Base-by-base conservation (phyloP, 2,329 filamentous ascomycete species). In the Hypoxylon sp. region DNA sequence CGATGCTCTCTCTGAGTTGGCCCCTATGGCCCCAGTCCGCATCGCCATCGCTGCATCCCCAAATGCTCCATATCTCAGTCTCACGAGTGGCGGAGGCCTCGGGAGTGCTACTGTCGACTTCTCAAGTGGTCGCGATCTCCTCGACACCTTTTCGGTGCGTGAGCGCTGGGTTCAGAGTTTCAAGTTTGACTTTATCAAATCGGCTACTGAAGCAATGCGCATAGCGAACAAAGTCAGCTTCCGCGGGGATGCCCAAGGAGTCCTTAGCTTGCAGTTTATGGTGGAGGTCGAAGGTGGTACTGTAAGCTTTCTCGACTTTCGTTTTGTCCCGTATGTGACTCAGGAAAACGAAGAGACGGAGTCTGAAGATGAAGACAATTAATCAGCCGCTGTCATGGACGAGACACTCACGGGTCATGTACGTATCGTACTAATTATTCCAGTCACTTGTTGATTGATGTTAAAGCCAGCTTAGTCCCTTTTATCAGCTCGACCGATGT, bases 251-350 rank as follows among this genome's bases (percentile, higher is more conserved):
- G 85, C 87, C 1, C 93, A 97, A 76, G 95, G 96, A 0, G 95
- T 99, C 29, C 79, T 99, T 69, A 97, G 93, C 78, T 81, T 98
- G 77, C 96, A 99, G 76, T 97, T 98, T 74, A 96, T 99, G 91
- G 90, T 99, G 14, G 93, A 97, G 76, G 84, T 94, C 43, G 93
- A 96, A 67, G 86, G 87, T 5, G 85, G 87, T 4, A 83, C 84
- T 23, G 83, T 89, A 39, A 92, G 89, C 72, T 96, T 95, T 79
- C 84, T 96, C 23, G 92, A 96, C 77, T 96, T 95, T 77, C 85
- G 91, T 19, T 93, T 96, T 75, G 90, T 96, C 61, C 92, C 93
- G 14, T 90, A 90, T 61, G 82, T 89, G 58, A 83, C 85, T 14
- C 85, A 87, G 21, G 86, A 91, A 43, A 89, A 88, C 27, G 84